Base-by-base conservation (phyloP, 78 protist species). In the Pigoraptor vietnamica region DNA sequence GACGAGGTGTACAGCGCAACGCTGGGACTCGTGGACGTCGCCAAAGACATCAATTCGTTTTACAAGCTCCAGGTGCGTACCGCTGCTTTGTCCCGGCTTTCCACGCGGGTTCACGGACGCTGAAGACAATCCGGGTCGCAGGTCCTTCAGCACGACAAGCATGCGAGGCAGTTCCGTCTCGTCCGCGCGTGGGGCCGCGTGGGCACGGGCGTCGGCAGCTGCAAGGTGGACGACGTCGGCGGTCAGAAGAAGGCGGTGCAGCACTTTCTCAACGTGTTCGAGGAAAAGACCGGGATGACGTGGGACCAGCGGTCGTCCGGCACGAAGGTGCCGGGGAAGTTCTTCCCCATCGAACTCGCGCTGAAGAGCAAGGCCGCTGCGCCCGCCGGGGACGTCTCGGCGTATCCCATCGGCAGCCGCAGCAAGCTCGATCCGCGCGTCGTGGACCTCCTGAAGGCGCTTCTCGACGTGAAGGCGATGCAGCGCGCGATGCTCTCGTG, bases 381-480 rank as follows among this genome's bases (percentile, higher is more conserved):
- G 21, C 34, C 21, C 34, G n/a, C 1, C 84, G 84, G 1, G 34
- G 35, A 79, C 32, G 84, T 25, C 34, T 19, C 21, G 84, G n/a
- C 84, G 34, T 21, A 25, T 2, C 84, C 34, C 1, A 14, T 79
- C 84, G 32, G 32, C 34, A 25, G 32, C 34, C 9, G 10, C 84
- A 79, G 84, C 84, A 56, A 9, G 48, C 86, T 93, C 35, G 40
- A 24, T 21, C 0, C 0, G 36, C 34, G 10, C 2, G 90, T 90
- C 23, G 90, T 56, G 40, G 88, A 1, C 29, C 40, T 94, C 32
- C n/a, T 94, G 40, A 0, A 24, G 40, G 34, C 79, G 40, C 39
- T 93, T 38, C 82, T 39, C 39, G 89, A 93, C 82, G 32, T 40
- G 38, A 34, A 24, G 87, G 29, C 36, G 35, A 83, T 94, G 92